Evolutionary conservation across 805 yeast species (phyloP), one percentile per base, ranked within the genome.

Genomic region (Blastobotrys robertii): DNA sequence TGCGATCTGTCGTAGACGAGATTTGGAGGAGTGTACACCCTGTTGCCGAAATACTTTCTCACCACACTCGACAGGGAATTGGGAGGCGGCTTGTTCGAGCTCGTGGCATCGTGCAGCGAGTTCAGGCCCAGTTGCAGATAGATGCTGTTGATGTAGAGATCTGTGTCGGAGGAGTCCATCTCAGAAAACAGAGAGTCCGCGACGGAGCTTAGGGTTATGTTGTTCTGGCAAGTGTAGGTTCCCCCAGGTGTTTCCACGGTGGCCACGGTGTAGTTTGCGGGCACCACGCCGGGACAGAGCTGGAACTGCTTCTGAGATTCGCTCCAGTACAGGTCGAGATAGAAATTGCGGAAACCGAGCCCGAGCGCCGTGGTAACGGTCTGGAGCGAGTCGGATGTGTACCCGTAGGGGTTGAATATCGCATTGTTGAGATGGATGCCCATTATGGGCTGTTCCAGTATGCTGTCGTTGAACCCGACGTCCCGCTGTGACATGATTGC

Each of bases 321-420:
- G 53, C 73, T 73, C 74, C 74, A 76, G 55, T 69, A 76, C n/a
- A 75, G 51, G 51, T 77, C 78, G 5, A 74, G 33, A 47, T 62
- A 53, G 13, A 69, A 38, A 3, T 61, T 51, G 16, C 55, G 60
- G 38, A 59, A 59, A 4, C 76, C 74, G 0, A 50, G 52, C 10
- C 50, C 52, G 28, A 69, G 52, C 5, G 59, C 47, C 8, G 43
- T 48, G 14, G 37, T 41, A 8, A 62, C 29, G 7, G 38, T 39
- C 3, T 41, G 15, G n/a, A 65, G 43, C 2, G 62, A 47, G 10
- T 46, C 49, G 13, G 37, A 34, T 1, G 58, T 54, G 43, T 64
- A 66, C 10, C 66, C 68, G 22, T 45, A 33, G 7, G 40, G 40
- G 8, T 50, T 43, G 43, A 67, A 60, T 2, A 67, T 35, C 5